These are phyloP conservation scores for Artomyces pyxidatus DNA, from an alignment of 768 basidiomycete genomes.

Conservation along the genomic window DNA sequence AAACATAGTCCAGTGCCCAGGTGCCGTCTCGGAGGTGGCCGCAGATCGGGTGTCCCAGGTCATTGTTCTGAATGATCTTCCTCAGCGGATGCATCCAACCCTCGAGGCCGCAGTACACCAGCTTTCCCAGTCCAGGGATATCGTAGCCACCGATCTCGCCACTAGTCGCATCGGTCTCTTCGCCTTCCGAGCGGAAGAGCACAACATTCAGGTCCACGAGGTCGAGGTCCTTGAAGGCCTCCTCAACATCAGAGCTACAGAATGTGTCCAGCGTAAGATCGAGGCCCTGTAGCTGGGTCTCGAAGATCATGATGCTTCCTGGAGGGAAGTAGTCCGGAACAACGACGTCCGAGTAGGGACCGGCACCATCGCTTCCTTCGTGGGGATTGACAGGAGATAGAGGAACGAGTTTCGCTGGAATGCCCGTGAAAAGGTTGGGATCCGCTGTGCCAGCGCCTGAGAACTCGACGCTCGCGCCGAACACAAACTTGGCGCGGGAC, in stretches of 20 bases:
- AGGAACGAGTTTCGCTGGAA: slow-evolving; percentile 61
- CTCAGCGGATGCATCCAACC: slow-evolving; percentile 93
- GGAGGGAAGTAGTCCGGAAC: slow-evolving; percentile 93
- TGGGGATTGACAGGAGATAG: slow-evolving; percentile 51
- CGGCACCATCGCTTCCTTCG: slow-evolving; percentile 56
- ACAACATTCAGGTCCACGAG: slow-evolving; percentile 85
- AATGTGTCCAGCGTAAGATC: slow-evolving; percentile 65
- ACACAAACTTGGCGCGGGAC: slow-evolving; percentile 71
- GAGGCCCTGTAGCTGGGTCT: slow-evolving; percentile 72
- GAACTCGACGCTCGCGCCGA: slow-evolving; percentile 71
- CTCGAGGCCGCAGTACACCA: slow-evolving; percentile 90
- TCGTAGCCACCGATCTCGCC: slow-evolving; percentile 80
- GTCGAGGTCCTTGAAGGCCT: slow-evolving; percentile 64
- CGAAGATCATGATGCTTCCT: slow-evolving; percentile 89
- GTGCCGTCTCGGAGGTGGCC: slow-evolving; percentile 78
- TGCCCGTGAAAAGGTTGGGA: slow-evolving; percentile 52
- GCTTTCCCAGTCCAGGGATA: slow-evolving; percentile 62
- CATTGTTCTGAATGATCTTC: slow-evolving; percentile 82
- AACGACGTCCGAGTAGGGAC: slow-evolving; percentile 67
- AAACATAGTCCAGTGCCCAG: slow-evolving; percentile 91
- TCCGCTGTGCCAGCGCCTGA: slow-evolving; percentile 44
- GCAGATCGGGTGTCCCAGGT: slow-evolving; percentile 89
- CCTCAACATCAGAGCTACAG: slow-evolving; percentile 62
- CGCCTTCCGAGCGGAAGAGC: slow-evolving; percentile 81
- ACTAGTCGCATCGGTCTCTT: slow-evolving; percentile 83